Percentiles rank a stretch among this genome's conserved stretches.
Conservation (phyloP, 2,329 filamentous ascomycete species). For the Sporothrix sp. region DNA sequence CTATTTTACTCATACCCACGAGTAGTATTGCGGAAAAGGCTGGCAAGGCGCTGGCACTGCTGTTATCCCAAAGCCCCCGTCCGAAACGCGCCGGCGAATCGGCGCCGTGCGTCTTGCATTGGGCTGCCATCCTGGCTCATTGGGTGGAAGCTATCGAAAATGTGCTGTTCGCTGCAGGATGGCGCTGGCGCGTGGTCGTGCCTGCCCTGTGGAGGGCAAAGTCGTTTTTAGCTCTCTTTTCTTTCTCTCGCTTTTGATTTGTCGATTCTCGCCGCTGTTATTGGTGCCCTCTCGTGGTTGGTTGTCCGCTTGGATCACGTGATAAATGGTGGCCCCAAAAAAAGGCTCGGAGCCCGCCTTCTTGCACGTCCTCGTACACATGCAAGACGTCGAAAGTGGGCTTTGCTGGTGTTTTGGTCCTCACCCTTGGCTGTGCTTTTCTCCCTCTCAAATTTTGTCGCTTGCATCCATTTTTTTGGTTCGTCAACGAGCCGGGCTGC, state of each 20-base stretch:
- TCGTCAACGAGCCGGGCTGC: neutral
- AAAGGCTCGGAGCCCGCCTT: conserved; percentile 15
- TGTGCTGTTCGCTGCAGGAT: neutral
- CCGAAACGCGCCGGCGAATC: neutral
- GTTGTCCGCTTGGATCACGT: conserved; percentile 9
- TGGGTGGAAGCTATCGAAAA: neutral
- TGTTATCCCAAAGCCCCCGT: too few species aligned
- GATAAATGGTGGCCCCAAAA: too few species aligned
- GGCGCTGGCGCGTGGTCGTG: neutral
- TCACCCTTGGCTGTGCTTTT: neutral
- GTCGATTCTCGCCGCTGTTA: neutral
- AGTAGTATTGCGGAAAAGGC: too few species aligned
- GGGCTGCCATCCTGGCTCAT: neutral
- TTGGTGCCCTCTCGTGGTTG: conserved; percentile 5
- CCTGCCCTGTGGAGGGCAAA: neutral
- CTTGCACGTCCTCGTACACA: neutral
- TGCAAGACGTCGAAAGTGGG: neutral
- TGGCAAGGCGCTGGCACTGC: too few species aligned
- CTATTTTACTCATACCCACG: too few species aligned
- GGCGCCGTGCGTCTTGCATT: neutral
- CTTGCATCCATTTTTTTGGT: neutral
- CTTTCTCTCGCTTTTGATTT: neutral
- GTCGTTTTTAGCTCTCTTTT: neutral
- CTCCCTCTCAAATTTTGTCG: neutral
- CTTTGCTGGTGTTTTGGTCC: neutral